Evolutionary conservation across 73 alveolate species (phyloP), one percentile per base, ranked within the genome.

Genomic region (Loxodes magnus): DNA sequence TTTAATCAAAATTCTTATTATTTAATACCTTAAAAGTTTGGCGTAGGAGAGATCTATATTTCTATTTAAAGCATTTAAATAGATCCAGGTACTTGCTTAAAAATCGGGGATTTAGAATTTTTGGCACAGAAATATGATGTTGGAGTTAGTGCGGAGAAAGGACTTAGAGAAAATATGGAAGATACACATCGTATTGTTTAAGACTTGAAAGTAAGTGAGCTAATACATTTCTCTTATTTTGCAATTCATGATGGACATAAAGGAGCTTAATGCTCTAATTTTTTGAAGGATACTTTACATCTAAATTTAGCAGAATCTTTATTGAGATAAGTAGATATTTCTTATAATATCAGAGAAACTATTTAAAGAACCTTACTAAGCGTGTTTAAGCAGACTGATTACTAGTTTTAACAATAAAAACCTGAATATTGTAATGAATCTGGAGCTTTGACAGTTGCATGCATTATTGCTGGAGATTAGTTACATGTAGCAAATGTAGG

Each of bases 181-280:
- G 65, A 51, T 36, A 24, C 65, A 35, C 36, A 35, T 3, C 36
- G 26, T 20, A 38, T 51, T 35, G n/a, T 42, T 4, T 55, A 69
- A 17, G 56, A 53, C 43, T 35, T 69, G 35, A 21, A 37, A 36
- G 48, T 61, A 14, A 46, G 50, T 49, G 65, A 64, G 34, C 21
- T 51, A 5, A 31, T 69, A 3, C 77, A 75, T 51, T 62, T 66
- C n/a, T 77, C 87, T 20, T 79, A 58, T 51, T 79, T 53, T 53
- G 86, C 92, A 12, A 79, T 79, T 17, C 74, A 52, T 50, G 92
- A 79, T 52, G 92, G 92, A 6, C 92, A 79, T 58, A 79, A 79
- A 20, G 92, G 92, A 6, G 27, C 44, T 27, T 57, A 49, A 20
- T 79, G 92, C 56, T 82, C 76, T 15, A 51, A 79, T 16, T 79